These are phyloP conservation scores for Clitocybe nebularis DNA, from an alignment of 1,284 basidiomycete genomes.

Conservation along the genomic window DNA sequence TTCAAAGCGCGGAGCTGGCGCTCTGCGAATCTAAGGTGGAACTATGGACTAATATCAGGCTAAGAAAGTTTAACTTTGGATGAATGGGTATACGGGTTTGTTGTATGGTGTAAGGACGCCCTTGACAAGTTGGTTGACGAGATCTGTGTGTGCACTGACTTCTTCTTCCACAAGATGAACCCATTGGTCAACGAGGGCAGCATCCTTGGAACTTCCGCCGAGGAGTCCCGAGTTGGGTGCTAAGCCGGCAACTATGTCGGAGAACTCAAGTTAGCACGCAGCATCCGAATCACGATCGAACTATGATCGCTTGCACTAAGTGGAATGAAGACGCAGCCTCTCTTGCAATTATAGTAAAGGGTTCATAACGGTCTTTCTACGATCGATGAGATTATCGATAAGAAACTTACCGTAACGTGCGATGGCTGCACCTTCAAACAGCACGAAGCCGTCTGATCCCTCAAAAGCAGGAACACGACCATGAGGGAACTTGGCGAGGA, in stretches of 20 bases:
- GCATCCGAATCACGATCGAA: conserved; percentile 11
- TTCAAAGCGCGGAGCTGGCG: conserved; percentile 52
- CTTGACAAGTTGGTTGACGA: conserved; percentile 40
- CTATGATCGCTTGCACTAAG: no score
- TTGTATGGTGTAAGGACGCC: conserved; percentile 45
- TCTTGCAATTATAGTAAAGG: not conserved
- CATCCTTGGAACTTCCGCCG: conserved; percentile 33
- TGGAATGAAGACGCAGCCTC: no score
- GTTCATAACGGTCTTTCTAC: not conserved
- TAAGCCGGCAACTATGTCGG: conserved; percentile 57
- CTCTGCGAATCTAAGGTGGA: conserved; percentile 51
- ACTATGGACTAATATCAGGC: conserved; percentile 32
- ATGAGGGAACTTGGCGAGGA: conserved; percentile 75
- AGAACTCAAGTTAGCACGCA: not conserved
- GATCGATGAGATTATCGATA: conserved; percentile 24
- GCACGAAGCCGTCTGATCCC: conserved; percentile 71
- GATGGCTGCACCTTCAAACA: conserved; percentile 81
- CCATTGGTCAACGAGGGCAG: conserved; percentile 48
- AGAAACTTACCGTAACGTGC: conserved; percentile 82
- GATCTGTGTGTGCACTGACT: conserved; percentile 26
- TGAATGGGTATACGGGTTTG: conserved; percentile 52
- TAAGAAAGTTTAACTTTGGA: conserved; percentile 3
- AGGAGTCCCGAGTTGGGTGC: conserved; percentile 42
- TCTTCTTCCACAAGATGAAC: conserved; percentile 39
- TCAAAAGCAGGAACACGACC: conserved; percentile 87